Evolutionary conservation across 139 green algal species (phyloP).

Genomic region (Chlamydomonas sphaeroides): DNA sequence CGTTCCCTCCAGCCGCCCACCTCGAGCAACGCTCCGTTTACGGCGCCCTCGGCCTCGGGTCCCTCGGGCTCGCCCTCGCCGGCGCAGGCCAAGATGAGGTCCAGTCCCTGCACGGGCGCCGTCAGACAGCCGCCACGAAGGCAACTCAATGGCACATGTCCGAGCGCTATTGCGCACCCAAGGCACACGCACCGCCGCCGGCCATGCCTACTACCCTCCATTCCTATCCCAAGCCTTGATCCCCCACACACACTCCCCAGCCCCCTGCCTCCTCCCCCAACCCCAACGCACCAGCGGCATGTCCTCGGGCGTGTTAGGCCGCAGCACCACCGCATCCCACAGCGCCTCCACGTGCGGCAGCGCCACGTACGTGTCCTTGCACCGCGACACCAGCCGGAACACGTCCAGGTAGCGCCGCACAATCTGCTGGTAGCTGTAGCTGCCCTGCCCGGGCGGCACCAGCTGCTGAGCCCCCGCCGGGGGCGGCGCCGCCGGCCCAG

Average conservation of each 20-base stretch:
- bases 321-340: slow-evolving; percentile 56
- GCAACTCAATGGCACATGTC: too few species aligned
- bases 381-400: slow-evolving; percentile 24
- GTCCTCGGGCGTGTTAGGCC: slow-evolving; percentile 37
- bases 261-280: background rate
- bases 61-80: slow-evolving; percentile 4
- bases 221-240: too few species aligned
- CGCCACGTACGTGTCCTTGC: slow-evolving; percentile 8
- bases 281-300: background rate
- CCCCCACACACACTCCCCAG: too few species aligned
- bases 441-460: slow-evolving; percentile 40
- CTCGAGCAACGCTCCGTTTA: too few species aligned
- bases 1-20: too few species aligned
- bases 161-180: too few species aligned
- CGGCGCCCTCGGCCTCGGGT: background rate
- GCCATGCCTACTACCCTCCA: too few species aligned
- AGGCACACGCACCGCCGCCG: background rate
- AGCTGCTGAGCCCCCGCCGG: background rate
- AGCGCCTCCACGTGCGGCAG: slow-evolving; percentile 46
- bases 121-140: too few species aligned
- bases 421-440: slow-evolving; percentile 51
- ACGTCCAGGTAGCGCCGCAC: slow-evolving; percentile 48
- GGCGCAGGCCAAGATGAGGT: slow-evolving; percentile 7
- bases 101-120: slow-evolving; percentile 21
- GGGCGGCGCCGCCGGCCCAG: background rate